These are phyloP conservation scores for Plasmodium berghei DNA, from an alignment of 169 alveolate genomes.

Conservation along the genomic window DNA sequence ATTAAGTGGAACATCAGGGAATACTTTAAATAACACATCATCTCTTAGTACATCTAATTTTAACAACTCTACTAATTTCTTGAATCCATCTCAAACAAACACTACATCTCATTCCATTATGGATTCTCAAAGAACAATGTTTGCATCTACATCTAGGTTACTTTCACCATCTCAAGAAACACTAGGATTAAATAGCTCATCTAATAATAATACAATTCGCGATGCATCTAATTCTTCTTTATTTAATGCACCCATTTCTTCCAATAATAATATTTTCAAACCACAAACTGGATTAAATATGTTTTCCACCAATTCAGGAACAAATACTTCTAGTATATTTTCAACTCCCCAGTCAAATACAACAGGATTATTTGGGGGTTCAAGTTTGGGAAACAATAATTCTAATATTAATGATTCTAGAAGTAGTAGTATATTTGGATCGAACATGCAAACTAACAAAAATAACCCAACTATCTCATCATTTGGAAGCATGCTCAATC, in stretches of 20 bases:
- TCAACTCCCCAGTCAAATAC: background rate
- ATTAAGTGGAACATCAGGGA: background rate
- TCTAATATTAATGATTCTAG: no score
- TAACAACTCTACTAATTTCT: background rate
- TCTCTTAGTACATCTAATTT: background rate
- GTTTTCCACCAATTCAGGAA: background rate
- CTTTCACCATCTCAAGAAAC: constrained; percentile 18
- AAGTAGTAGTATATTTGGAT: no score
- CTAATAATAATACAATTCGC: background rate
- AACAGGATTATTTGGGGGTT: background rate
- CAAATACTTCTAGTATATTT: background rate
- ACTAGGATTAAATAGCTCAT: background rate
- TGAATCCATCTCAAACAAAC: background rate
- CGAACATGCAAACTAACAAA: no score
- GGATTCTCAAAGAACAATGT: constrained; percentile 19
- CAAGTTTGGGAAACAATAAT: no score
- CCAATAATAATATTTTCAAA: no score
- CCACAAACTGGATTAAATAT: no score
- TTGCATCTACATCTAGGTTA: constrained; percentile 19
- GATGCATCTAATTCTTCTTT: background rate
- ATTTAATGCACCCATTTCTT: background rate
- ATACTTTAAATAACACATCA: background rate
- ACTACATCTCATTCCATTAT: background rate
- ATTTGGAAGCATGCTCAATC: no score
- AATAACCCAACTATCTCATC: no score